These are phyloP conservation scores for Gossypioides kirkii DNA, from an alignment of 345 rosid genomes.

Conservation along the genomic window DNA sequence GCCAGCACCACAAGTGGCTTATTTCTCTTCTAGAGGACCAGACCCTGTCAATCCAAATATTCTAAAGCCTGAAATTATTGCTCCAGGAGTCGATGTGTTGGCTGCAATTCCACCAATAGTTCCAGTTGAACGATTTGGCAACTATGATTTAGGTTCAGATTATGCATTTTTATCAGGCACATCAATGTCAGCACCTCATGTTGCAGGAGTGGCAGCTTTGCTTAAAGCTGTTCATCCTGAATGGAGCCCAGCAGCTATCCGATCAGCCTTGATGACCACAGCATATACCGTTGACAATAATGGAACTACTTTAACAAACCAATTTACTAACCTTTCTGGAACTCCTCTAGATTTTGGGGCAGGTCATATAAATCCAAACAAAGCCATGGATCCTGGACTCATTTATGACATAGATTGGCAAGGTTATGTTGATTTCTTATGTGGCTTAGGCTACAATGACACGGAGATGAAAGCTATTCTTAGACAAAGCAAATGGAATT, in stretches of 20 bases:
- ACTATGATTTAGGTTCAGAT: slow-evolving; percentile 19
- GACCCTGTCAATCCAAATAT: slow-evolving; percentile 6
- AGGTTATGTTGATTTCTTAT: background rate
- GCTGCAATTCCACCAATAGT: slow-evolving; percentile 19
- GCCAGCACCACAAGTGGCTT: slow-evolving; percentile 15
- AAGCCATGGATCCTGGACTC: slow-evolving; percentile 42
- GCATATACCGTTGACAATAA: slow-evolving; percentile 33
- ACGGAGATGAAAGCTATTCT: slow-evolving; percentile 3
- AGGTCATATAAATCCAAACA: slow-evolving; percentile 40
- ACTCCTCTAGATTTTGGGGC: slow-evolving; percentile 47
- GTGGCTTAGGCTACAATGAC: background rate
- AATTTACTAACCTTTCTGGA: slow-evolving; percentile 2
- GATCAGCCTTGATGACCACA: slow-evolving; percentile 58
- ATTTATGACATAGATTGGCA: slow-evolving; percentile 29
- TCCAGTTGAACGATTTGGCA: slow-evolving; percentile 12
- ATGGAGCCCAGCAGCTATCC: slow-evolving; percentile 45
- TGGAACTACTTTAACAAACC: slow-evolving; percentile 19
- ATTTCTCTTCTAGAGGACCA: slow-evolving; percentile 9
- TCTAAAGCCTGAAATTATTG: slow-evolving; percentile 16
- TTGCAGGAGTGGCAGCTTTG: slow-evolving; percentile 50
- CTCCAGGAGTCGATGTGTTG: slow-evolving; percentile 16
- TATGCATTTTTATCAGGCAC: slow-evolving; percentile 41
- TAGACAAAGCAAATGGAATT: slow-evolving; percentile 1
- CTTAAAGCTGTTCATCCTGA: slow-evolving; percentile 39
- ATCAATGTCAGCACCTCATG: slow-evolving; percentile 58